Evolutionary conservation across 495 filamentous ascomycete species (phyloP), one percentile per base, ranked within the genome.

Genomic region (Trichoderma asperelloides): DNA sequence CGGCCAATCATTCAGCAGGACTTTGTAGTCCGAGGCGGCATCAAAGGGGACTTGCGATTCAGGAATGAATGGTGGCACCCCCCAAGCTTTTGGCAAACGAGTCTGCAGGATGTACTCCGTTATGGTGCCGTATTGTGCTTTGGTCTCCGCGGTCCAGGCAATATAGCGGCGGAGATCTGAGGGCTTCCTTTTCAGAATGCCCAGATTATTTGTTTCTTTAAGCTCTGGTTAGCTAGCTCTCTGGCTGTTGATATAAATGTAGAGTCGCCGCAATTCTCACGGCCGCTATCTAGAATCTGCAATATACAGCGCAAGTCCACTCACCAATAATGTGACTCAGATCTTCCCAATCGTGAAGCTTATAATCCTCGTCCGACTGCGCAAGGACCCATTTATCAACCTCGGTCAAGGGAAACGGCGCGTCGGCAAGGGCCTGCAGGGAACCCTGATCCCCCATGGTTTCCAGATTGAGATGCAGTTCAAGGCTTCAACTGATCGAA

Each of bases 1-100:
- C 0, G 92, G 92, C 93, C 93, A 97, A 79, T 96, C 92, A 71
- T 97, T 97, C 67, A 82, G 79, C 33, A 96, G 79, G 67, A 96
- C 88, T 69, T 83, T 87, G 76, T 86, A 92, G 79, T 96, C 92
- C 62, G 80, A 79, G 25, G 82, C 78, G 69, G 92, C 81, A 49
- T 81, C 81, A 73, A 94, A 93, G 43, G 90, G 90, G n/a, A 76
- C 78, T 39, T 77, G 69, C 18, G 84, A 87, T 55, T 72, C 73
- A 3, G 80, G 77, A 11, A 70, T 74, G 74, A 88, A 88, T 41
- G 79, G 78, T 16, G 82, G 80, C 25, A 75, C 73, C 3, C 80
- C 81, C 94, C 94, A 97, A 66, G 74, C 65, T 62, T 76, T 74
- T 13, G 82, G 82, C 37, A 98, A 80, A 2, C 92, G 88, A 70